Base-by-base conservation (phyloP, 2,329 filamentous ascomycete genomes). In the Verticillium tricorpus region DNA sequence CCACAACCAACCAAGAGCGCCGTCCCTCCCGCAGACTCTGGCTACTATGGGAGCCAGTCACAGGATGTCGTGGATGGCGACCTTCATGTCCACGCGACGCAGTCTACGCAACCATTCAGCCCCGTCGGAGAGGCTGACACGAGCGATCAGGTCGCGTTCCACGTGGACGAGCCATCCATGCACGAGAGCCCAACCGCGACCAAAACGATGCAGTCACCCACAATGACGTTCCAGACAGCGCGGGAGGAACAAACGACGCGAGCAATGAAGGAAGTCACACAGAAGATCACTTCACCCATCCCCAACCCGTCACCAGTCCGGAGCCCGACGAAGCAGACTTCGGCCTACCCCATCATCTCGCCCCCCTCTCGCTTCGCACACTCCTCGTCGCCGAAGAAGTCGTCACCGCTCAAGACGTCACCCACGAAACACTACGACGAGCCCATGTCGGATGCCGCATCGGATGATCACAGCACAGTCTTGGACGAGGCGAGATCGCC, bases 1-100 rank as follows among this genome's bases (percentile, higher is more conserved):
- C 65, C 56, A 63, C 68, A 63, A 50, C 69, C 69, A 19, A 73
- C 75, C 63, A 71, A 70, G 59, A 70, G 72, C 40, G 66, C 70
- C n/a, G 63, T 72, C n/a, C 70, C 77, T 22, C 70, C 78, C 56
- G 75, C 79, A 1, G 89, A 92, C 68, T 92, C 89, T 37, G 89
- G 89, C 32, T 92, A 91, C 69, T 86, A 90, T 75, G 89, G 88
- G 56, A 89, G 87, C 68, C 86, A 88, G 67, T 78, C 79, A 3
- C 80, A 83, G 60, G 82, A 87, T 61, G 77, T 76, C n/a, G 77
- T 82, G 50, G 75, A 78, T 40, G 63, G 76, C 12, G 72, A 73
- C 28, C 63, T 68, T 12, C 58, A 65, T 14, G 64, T 68, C 35
- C 70, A 72, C 8, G 67, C 71, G 35, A 69, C 63, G 9, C 62